Percentiles rank a stretch among this genome's conserved stretches.
These are phyloP conservation scores for Albifimbria verrucaria DNA, from an alignment of 2,329 filamentous ascomycete species.

Conservation along the genomic window DNA sequence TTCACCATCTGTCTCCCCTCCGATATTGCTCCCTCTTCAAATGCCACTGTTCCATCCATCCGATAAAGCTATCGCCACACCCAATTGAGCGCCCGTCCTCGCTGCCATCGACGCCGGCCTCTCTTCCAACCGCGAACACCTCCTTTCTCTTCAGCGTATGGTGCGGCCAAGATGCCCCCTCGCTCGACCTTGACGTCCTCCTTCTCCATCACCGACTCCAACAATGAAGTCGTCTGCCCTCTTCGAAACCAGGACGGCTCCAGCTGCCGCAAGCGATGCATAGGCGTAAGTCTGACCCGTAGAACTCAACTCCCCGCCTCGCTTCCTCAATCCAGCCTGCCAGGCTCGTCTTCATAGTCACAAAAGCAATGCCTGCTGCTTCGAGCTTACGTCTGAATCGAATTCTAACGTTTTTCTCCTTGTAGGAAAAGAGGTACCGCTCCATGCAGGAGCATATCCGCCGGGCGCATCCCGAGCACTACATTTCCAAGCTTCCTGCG, in stretches of 20 bases:
- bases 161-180: slow-evolving; percentile 78
- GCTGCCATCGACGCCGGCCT: neutral
- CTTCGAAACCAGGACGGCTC: slow-evolving; percentile 95
- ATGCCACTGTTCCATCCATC: slow-evolving; percentile 18
- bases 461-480: slow-evolving; percentile 92
- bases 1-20: neutral
- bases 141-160: slow-evolving; percentile 36
- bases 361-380: no score
- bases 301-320: slow-evolving; percentile 8
- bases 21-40: slow-evolving; percentile 14
- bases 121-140: neutral
- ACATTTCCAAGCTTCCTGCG: slow-evolving; percentile 95
- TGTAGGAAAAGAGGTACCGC: slow-evolving; percentile 88
- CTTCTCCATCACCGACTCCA: slow-evolving; percentile 87
- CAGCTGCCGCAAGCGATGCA: slow-evolving; percentile 94
- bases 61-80: neutral
- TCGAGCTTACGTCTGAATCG: no score
- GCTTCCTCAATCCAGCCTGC: neutral
- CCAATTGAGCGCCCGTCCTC: slow-evolving; percentile 27
- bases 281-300: slow-evolving; percentile 74
- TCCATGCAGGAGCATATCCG: slow-evolving; percentile 99
- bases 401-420: slow-evolving; percentile 17
- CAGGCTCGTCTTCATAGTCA: slow-evolving; percentile 20
- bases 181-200: slow-evolving; percentile 83
- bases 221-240: slow-evolving; percentile 95